Percentiles rank a stretch among this genome's conserved stretches.
Evolutionary conservation across 257 asterid genomes (phyloP).

Genomic region (Solanum virginianum): DNA sequence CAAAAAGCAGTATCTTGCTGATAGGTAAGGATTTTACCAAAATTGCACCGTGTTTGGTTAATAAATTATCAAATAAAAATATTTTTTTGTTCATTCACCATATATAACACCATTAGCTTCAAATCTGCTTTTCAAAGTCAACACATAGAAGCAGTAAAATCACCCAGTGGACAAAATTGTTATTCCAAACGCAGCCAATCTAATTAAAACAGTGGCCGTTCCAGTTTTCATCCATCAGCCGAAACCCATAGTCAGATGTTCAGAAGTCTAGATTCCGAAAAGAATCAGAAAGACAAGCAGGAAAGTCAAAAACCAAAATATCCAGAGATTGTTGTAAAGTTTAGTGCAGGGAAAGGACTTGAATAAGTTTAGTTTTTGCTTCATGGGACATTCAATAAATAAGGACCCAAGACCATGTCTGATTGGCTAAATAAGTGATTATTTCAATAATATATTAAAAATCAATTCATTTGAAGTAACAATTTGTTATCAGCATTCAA

Average conservation of each 20-base stretch:
- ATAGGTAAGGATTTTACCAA: neutral
- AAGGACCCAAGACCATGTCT: neutral
- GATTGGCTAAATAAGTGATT: neutral
- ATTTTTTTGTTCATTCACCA: neutral
- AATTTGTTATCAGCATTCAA: neutral
- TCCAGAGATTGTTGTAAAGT: neutral
- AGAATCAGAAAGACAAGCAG: neutral
- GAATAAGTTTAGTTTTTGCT: neutral
- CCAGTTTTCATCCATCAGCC: neutral
- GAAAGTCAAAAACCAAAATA: neutral
- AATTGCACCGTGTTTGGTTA: neutral
- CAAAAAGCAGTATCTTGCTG: neutral
- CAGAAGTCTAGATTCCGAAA: neutral
- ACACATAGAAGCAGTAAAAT: neutral
- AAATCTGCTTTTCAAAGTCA: neutral
- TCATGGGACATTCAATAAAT: neutral
- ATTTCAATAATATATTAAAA: neutral
- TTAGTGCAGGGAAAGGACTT: neutral
- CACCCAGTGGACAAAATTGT: neutral
- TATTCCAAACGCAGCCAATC: neutral
- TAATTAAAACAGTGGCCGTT: neutral
- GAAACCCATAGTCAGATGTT: neutral
- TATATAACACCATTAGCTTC: neutral
- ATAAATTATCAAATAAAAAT: neutral
- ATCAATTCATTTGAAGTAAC: neutral